Conservation (phyloP, 176 grass and related monocot genomes). For the Themeda triandra region DNA sequence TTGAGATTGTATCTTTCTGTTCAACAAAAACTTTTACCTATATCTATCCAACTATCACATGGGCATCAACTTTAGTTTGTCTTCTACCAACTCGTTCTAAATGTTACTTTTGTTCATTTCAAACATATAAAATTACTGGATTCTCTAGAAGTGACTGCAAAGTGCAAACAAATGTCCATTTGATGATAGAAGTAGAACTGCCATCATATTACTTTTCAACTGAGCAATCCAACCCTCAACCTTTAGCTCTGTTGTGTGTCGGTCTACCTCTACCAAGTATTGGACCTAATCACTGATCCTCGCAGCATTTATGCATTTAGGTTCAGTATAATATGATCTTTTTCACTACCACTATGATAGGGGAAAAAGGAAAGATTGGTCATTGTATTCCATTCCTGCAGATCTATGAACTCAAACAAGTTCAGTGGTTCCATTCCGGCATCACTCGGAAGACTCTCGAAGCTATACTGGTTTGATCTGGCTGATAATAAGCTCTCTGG, state of each 20-base stretch:
- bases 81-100: too few relatives aligned
- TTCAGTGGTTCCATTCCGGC: constrained; percentile 64
- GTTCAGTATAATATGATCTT: neutral
- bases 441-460: constrained; percentile 57
- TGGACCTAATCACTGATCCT: neutral
- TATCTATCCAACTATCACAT: neutral
- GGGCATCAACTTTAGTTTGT: neutral
- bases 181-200: neutral
- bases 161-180: neutral
- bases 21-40: neutral
- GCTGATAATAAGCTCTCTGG: constrained; percentile 69
- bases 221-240: neutral
- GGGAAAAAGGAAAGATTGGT: neutral
- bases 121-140: neutral
- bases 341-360: neutral
- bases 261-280: neutral
- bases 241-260: neutral
- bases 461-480: constrained; percentile 90
- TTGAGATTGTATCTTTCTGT: neutral
- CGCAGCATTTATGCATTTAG: neutral
- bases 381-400: constrained; percentile 35
- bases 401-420: constrained; percentile 71
- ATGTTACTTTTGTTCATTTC: neutral
- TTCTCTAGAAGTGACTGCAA: neutral
- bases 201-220: neutral